Evolutionary conservation across 768 basidiomycete genomes (phyloP).

Genomic region (Tricholoma sp.): DNA sequence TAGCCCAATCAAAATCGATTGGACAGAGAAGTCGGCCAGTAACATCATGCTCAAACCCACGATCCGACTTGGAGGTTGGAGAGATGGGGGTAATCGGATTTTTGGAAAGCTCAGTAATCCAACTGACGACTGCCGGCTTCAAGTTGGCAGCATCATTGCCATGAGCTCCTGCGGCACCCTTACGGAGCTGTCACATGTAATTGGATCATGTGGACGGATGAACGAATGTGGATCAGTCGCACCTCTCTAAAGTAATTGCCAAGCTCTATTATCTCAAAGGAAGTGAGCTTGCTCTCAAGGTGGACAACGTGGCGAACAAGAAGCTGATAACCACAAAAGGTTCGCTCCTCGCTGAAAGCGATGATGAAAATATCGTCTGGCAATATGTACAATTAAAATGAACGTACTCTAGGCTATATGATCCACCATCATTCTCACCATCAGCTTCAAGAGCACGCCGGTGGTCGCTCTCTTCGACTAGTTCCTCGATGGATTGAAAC

Average conservation of each 20-base stretch:
- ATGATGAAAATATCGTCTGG: not conserved
- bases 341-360: not conserved
- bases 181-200: not conserved
- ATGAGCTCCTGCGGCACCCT: conserved; percentile 5
- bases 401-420: not conserved
- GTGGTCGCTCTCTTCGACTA: not conserved
- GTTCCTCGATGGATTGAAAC: not conserved
- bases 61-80: conserved; percentile 2
- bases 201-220: not conserved
- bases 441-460: not conserved
- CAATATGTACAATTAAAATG: not conserved
- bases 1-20: conserved; percentile 14
- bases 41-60: conserved; percentile 15
- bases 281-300: not conserved
- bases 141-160: conserved; percentile 9
- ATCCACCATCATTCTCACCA: not conserved
- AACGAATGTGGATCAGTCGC: not conserved
- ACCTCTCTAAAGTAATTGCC: not conserved
- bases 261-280: not conserved
- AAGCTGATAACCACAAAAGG: not conserved
- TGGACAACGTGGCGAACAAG: not conserved
- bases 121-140: conserved; percentile 3
- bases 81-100: not conserved
- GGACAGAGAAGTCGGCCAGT: conserved; percentile 15
- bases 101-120: conserved; percentile 2